These are phyloP conservation scores for Asterella californica DNA, from an alignment of 225 moss, liverwort and hornwort species.

Conservation along the genomic window DNA sequence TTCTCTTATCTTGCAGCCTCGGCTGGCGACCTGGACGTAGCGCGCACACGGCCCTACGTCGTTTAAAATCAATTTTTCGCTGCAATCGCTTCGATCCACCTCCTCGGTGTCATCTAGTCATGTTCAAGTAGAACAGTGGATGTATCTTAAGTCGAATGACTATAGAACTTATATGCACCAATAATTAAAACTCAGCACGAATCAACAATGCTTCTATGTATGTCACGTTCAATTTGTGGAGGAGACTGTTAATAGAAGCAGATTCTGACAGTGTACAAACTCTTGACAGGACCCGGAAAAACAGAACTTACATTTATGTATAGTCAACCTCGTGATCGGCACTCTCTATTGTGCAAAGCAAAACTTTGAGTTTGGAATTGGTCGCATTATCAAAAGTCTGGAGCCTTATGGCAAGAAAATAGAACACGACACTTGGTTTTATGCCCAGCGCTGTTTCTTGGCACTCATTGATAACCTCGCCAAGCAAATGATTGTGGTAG, in stretches of 20 bases:
- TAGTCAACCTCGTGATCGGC: conserved; percentile 83
- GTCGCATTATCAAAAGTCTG: conserved; percentile 75
- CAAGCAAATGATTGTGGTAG: conserved; percentile 86
- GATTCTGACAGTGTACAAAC: neutral
- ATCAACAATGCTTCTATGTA: neutral
- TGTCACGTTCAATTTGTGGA: neutral
- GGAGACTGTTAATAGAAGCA: neutral
- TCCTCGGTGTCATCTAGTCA: neutral
- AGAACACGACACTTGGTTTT: conserved; percentile 85
- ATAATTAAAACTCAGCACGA: neutral
- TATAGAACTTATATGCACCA: neutral
- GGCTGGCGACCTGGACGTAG: too few relatives aligned
- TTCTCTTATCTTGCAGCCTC: too few relatives aligned
- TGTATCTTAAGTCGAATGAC: neutral
- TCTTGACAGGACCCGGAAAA: conserved; percentile 55
- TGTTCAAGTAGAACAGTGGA: neutral
- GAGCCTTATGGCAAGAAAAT: conserved; percentile 70
- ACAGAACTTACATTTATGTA: conserved; percentile 64
- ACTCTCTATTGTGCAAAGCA: conserved; percentile 85
- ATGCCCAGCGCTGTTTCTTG: conserved; percentile 73
- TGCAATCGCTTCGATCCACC: too few relatives aligned
- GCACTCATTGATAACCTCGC: conserved; percentile 68
- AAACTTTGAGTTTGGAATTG: conserved; percentile 90
- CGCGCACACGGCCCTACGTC: too few relatives aligned
- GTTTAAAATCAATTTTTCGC: too few relatives aligned